These are phyloP conservation scores for Platanus orientalis DNA, from an alignment of 164 flowering plant genomes.

Conservation along the genomic window DNA sequence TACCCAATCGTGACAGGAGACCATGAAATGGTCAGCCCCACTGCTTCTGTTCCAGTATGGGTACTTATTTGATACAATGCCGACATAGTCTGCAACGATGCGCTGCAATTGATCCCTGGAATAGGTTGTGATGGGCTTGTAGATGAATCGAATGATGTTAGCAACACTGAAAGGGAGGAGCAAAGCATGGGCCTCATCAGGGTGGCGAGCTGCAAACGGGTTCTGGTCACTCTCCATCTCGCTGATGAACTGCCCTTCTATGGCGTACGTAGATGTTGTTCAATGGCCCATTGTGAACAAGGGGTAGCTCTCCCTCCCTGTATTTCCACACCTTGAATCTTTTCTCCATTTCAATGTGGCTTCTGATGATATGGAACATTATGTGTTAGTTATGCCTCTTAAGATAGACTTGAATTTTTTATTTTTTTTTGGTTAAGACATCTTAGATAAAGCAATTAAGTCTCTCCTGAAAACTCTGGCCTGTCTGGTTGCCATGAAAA, in stretches of 20 bases:
- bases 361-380: slow-evolving; percentile 45
- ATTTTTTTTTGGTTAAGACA: too few species aligned
- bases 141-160: slow-evolving; percentile 31
- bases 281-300: slow-evolving; percentile 51
- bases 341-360: slow-evolving; percentile 69
- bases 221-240: slow-evolving; percentile 38
- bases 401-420: too few species aligned
- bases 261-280: slow-evolving; percentile 48
- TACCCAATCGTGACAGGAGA: slow-evolving; percentile 82
- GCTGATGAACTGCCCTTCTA: slow-evolving; percentile 61
- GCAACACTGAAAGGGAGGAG: slow-evolving; percentile 54
- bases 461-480: too few species aligned
- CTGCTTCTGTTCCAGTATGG: slow-evolving; percentile 58
- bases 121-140: slow-evolving; percentile 31
- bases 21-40: slow-evolving; percentile 66
- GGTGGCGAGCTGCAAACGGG: slow-evolving; percentile 35
- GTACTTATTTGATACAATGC: slow-evolving; percentile 36
- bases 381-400: too few species aligned
- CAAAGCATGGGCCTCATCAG: slow-evolving; percentile 52
- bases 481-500: too few species aligned
- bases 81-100: slow-evolving; percentile 34
- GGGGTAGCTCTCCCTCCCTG: slow-evolving; percentile 61
- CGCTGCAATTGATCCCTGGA: slow-evolving; percentile 29
- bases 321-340: slow-evolving; percentile 62
- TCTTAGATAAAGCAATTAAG: too few species aligned